Evolutionary conservation across 2,329 filamentous ascomycete species (phyloP).

Genomic region (Trichoderma breve): DNA sequence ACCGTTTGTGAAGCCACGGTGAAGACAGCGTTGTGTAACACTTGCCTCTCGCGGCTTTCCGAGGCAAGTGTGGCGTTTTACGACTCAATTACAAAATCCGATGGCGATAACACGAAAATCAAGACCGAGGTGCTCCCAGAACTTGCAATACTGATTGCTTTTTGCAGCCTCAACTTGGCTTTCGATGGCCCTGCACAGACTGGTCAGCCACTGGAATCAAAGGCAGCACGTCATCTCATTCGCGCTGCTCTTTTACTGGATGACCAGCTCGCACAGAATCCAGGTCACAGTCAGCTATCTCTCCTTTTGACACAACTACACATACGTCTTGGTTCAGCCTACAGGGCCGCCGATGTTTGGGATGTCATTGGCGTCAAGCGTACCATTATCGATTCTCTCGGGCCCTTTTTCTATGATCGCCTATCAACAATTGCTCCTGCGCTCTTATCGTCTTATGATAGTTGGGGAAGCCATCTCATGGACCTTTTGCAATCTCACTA

Average conservation of each 20-base stretch:
- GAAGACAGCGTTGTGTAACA: conserved; percentile 23
- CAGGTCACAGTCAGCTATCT: conserved; percentile 47
- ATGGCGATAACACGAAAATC: background rate
- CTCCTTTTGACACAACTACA: conserved; percentile 53
- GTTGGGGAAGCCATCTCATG: conserved; percentile 37
- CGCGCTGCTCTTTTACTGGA: conserved; percentile 52
- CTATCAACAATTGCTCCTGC: conserved; percentile 50
- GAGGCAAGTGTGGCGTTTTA: conserved; percentile 26
- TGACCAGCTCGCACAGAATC: conserved; percentile 44
- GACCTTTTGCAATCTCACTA: conserved; percentile 48
- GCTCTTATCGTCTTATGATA: conserved; percentile 35
- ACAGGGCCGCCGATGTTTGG: conserved; percentile 49
- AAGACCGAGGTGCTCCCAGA: conserved; percentile 32
- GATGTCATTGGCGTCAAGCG: conserved; percentile 53
- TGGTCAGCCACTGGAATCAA: background rate
- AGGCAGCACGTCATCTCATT: conserved; percentile 38
- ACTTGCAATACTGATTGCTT: conserved; percentile 35
- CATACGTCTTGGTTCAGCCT: conserved; percentile 49
- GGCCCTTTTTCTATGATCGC: conserved; percentile 54
- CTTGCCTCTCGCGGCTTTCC: conserved; percentile 29
- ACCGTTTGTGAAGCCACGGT: conserved; percentile 27
- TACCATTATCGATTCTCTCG: conserved; percentile 56
- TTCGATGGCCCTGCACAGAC: conserved; percentile 20
- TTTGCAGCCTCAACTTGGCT: conserved; percentile 36
- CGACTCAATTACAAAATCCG: conserved; percentile 10